phyloP scores from a whole-genome alignment of 257 asterid genomes.

The Solanum etuberosum region DNA sequence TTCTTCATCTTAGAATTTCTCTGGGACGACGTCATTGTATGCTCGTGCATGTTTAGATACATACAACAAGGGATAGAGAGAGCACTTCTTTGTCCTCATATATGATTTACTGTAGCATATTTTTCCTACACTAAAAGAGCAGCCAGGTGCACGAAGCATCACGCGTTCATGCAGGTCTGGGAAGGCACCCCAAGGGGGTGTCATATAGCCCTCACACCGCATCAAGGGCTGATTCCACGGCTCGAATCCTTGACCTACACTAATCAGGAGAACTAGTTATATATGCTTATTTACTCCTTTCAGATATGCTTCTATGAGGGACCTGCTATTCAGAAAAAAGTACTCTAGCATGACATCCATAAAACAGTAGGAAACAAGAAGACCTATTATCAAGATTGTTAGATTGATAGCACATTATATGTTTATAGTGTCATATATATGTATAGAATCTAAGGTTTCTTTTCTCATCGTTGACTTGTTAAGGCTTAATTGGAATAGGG shows the following conservation, averaged over 20 bases:
- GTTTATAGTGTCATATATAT: not conserved
- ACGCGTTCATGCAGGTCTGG: not conserved
- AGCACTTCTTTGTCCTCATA: not conserved
- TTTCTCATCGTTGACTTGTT: not conserved
- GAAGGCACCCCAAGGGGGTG: not conserved
- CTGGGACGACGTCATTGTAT: not conserved
- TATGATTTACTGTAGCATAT: not conserved
- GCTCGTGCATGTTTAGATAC: not conserved
- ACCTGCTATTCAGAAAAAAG: not conserved
- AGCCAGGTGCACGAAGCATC: not conserved
- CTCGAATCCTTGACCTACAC: not conserved
- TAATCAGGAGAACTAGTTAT: not conserved
- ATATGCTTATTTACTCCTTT: not conserved
- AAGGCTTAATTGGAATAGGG: not conserved
- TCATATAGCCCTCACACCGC: not conserved
- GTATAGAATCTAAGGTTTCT: not conserved
- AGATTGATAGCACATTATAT: not conserved
- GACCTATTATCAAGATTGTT: not conserved
- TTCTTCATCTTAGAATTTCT: not conserved
- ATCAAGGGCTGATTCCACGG: not conserved
- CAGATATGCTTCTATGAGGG: not conserved
- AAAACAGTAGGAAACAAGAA: not conserved
- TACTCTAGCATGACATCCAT: not conserved
- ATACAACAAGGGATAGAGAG: not conserved
- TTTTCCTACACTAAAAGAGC: not conserved